Evolutionary conservation across 2,329 filamentous ascomycete species (phyloP), one percentile per base, ranked within the genome.

Genomic region (Truncatella angustata): DNA sequence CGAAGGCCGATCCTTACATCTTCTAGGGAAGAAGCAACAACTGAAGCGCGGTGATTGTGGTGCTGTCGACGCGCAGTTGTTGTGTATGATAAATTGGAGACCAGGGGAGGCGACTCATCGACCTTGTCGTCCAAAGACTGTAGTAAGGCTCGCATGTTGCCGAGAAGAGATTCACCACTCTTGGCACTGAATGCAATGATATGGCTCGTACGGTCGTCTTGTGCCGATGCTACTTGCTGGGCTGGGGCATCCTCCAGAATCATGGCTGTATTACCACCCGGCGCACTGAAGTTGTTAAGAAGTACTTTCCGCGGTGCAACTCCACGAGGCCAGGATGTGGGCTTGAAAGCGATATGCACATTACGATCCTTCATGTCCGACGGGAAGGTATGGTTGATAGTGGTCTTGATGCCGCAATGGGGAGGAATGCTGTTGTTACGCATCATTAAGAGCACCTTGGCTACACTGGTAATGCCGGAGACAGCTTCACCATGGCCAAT

Each of bases 1-100:
- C 58, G 49, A 18, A 80, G 65, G 12, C 67, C 66, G 10, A 51
- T 58, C 54, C 65, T 63, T 1, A 74, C 68, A 52, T 75, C 72
- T 0, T 59, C 50, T 4, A 73, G 54, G 40, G 66, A 62, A 2
- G 65, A 63, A 0, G 67, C 74, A 2, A 70, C 61, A 34, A 77
- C 67, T 35, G 70, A 73, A 54, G 79, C 68, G 14, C 80, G 74
- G 63, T 74, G 76, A 54, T 72, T 67, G 63, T 83, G 76, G 53
- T 85, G 83, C 7, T 79, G 74, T 16, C 81, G 76, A 9, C 84
- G 76, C 4, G 85, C 86, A 2, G 83, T 87, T 0, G 81, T 84
- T 0, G 82, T 86, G 65, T 88, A 88, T 0, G 85, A 78, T 1
- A 88, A 65, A 51, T 81, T 70, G 1, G 75, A 70, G 6, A 86